Evolutionary conservation across 129 eudicot genomes (phyloP), one percentile per base, ranked within the genome.

Genomic region (Chrysanthemum seticuspe): DNA sequence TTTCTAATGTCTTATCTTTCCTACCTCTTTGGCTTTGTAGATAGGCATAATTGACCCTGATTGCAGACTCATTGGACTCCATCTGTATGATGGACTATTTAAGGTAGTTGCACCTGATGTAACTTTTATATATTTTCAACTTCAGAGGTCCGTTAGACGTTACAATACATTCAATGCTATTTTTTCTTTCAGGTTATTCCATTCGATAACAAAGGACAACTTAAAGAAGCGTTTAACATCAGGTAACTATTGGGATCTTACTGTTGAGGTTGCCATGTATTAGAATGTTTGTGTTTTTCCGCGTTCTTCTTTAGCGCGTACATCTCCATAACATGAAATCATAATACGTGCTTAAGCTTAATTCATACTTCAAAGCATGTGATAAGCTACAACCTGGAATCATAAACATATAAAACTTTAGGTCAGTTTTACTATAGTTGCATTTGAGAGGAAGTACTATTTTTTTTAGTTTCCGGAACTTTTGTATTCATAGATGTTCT

Each of bases 31-130:
- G 50, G 31, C 10, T 67, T 80, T 79, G 78, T 78, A 94, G 99
- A 94, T 90, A 16, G 99, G 99, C 71, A 90, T 94, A 74, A 86
- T 94, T 71, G 99, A 94, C 81, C 99, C 99, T 14, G 96, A 94
- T 65, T 94, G 99, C 85, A 94, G 99, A 83, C 81, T 94, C 70
- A 90, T 94, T 81, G 99, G 99, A 49, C 97, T 94, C 63, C 99
- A 94, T 79, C 71, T 94, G 57, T 94, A 94, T 75, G 99, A 94
- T 80, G 99, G 97, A 49, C 75, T 94, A 72, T 94, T 94, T 59
- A 94, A 94, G 97, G 99, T 94, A 79, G 27, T 67, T 73, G 44
- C 13, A 64, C 27, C 64, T 29, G 21, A 29, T 60, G 15, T 25
- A 50, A 50, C 13, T 66, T 11, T 16, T 40, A 13, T 45, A 27